Evolutionary conservation across 345 rosid species (phyloP).

Genomic region (Murraya koenigii): DNA sequence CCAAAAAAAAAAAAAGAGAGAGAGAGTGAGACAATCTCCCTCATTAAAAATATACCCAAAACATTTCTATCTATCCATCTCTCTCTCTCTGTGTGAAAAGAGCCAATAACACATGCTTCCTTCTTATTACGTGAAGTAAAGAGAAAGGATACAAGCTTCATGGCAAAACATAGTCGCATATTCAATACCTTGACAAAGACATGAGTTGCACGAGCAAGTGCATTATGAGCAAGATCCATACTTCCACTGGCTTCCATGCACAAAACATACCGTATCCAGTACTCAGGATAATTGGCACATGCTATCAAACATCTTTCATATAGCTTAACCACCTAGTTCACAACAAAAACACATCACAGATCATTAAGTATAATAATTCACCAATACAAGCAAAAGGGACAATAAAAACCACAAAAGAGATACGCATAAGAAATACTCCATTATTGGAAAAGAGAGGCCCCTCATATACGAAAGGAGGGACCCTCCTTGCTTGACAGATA

Average conservation of each 20-base stretch:
- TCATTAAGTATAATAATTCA: constrained; percentile 13
- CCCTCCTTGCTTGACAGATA: constrained; percentile 95
- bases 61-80: too few relatives aligned
- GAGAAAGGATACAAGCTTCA: neutral
- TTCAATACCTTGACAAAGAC: constrained; percentile 88
- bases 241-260: constrained; percentile 80
- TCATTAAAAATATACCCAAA: neutral
- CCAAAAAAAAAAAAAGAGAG: neutral
- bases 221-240: constrained; percentile 84
- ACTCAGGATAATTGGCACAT: constrained; percentile 92
- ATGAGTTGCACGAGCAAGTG: constrained; percentile 89
- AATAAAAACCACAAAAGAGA: constrained; percentile 63
- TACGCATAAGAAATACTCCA: constrained; percentile 89
- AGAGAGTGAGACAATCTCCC: neutral
- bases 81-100: too few relatives aligned
- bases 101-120: neutral
- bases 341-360: constrained; percentile 20
- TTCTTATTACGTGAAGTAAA: neutral
- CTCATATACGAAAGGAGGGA: constrained; percentile 79
- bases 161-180: neutral
- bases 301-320: constrained; percentile 96
- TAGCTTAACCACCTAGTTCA: constrained; percentile 74
- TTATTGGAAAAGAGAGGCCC: constrained; percentile 79
- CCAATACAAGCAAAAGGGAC: constrained; percentile 22
- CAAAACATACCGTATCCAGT: constrained; percentile 85